These are phyloP conservation scores for Xerocomellus intermedius DNA, from an alignment of 768 basidiomycete species.

Conservation along the genomic window DNA sequence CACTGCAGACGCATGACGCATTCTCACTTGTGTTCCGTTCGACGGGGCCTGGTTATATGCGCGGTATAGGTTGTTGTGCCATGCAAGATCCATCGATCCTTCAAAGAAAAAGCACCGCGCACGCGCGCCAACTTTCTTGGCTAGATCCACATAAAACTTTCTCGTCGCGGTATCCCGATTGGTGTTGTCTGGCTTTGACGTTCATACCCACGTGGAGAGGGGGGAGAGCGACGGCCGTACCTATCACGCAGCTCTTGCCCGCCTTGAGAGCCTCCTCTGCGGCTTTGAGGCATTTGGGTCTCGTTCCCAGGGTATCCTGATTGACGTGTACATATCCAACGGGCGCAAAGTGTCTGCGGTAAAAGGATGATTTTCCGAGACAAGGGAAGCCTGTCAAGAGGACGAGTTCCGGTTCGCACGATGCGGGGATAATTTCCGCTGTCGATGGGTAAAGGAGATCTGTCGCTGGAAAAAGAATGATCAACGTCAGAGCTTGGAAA, in stretches of 20 bases:
- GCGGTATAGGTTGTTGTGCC: slow-evolving; percentile 93
- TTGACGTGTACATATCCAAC: slow-evolving; percentile 80
- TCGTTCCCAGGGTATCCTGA: slow-evolving; percentile 77
- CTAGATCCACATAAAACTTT: slow-evolving; percentile 67
- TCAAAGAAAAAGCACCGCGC: slow-evolving; percentile 74
- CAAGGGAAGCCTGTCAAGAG: slow-evolving; percentile 63
- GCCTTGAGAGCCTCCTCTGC: slow-evolving; percentile 52
- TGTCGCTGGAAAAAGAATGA: slow-evolving; percentile 32
- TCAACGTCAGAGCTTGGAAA: not conserved
- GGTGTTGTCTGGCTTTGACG: slow-evolving; percentile 71
- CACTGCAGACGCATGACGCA: not conserved
- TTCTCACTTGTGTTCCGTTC: slow-evolving; percentile 12
- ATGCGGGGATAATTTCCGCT: slow-evolving; percentile 14
- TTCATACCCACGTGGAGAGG: not conserved
- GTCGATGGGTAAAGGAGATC: slow-evolving; percentile 31
- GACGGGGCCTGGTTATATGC: slow-evolving; percentile 59
- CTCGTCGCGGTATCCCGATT: slow-evolving; percentile 74
- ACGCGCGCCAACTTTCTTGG: slow-evolving; percentile 50
- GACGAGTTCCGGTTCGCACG: slow-evolving; percentile 44
- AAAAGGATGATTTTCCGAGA: slow-evolving; percentile 84
- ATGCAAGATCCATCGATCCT: slow-evolving; percentile 76
- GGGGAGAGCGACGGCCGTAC: slow-evolving; percentile 38
- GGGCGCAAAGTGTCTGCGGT: slow-evolving; percentile 60
- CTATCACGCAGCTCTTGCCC: slow-evolving; percentile 73
- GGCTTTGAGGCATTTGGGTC: slow-evolving; percentile 69